Percentiles rank a stretch among this genome's conserved stretches.
Conservation (phyloP, 352 stramenopile species). For the Labyrinthula sp. region DNA sequence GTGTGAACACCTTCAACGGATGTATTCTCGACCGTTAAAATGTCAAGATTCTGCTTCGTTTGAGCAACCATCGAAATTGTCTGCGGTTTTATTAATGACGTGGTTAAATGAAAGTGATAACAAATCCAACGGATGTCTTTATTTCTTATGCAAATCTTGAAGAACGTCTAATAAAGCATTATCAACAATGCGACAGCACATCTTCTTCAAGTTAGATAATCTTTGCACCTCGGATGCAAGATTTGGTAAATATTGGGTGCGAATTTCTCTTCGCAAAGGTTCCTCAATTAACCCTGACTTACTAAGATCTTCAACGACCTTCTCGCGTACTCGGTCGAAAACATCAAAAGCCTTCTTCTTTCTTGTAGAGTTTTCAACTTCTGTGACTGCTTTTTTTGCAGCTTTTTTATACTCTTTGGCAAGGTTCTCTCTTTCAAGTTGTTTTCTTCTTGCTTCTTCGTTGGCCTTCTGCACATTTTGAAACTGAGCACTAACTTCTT, state of each 20-base stretch:
- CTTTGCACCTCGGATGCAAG: conserved; percentile 34
- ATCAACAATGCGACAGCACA: no score
- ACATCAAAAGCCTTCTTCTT: conserved; percentile 62
- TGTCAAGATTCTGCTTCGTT: no score
- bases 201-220: no score
- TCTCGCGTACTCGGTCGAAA: conserved; percentile 50
- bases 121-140: no score
- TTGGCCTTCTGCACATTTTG: conserved; percentile 75
- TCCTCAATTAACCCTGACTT: conserved; percentile 64
- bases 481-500: conserved; percentile 66
- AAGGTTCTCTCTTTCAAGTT: conserved; percentile 62
- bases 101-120: no score
- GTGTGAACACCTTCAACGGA: no score
- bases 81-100: no score
- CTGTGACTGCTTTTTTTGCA: conserved; percentile 46
- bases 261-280: conserved; percentile 53
- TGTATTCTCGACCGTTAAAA: no score
- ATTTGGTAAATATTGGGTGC: conserved; percentile 50
- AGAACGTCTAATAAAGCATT: no score
- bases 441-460: conserved; percentile 64
- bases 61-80: no score
- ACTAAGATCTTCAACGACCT: conserved; percentile 53
- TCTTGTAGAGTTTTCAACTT: conserved; percentile 71
- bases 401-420: conserved; percentile 53
- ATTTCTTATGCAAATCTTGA: no score